Base-by-base conservation (phyloP, 2,329 filamentous ascomycete species). In the Botrytis byssoidea region DNA sequence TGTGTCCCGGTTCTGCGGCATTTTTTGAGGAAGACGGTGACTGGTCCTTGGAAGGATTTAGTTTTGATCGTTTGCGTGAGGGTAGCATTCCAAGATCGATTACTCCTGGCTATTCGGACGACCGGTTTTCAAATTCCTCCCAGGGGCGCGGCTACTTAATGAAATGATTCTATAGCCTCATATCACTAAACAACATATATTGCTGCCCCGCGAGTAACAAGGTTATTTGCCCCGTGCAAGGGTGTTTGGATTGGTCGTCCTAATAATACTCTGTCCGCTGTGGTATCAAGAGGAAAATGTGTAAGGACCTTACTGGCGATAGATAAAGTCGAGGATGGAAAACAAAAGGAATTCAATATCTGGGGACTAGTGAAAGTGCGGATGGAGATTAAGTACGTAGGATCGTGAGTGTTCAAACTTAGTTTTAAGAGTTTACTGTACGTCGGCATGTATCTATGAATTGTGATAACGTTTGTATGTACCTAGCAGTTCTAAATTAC, bases 61-160 rank as follows among this genome's bases (percentile, higher is more conserved):
- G 76, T 78, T 74, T 76, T 37, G 78, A 65, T 71, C 74, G 72
- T 76, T 79, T 80, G 64, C 78, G 77, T 79, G 76, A 77, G 63
- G 77, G 76, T 72, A 77, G 77, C 79, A 80, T 80, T 75, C 77
- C 67, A 57, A 72, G 22, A 63, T 63, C 22, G 44, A 71, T 46
- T 48, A 44, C 57, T 44, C 25, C 32, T 65, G n/a, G 35, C 14
- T 40, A 14, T 48, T 46, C 48, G 59, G 16, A 48, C 57, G 69
- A 48, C 44, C 40, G 66, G 46, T 48, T 65, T 35, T 51, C 35
- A 29, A 65, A 18, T 14, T 71, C 59, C 44, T 63, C 44, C 59
- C 48, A 46, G 61, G 64, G 51, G 65, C 71, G 71, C 63, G 63
- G 40, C 48, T 57, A 18, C 32, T 69, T 40, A 29, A 72, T 68